Percentiles rank a stretch among this genome's conserved stretches.
These are phyloP conservation scores for Heliocybe sulcata DNA, from an alignment of 1,284 basidiomycete genomes.

Conservation along the genomic window DNA sequence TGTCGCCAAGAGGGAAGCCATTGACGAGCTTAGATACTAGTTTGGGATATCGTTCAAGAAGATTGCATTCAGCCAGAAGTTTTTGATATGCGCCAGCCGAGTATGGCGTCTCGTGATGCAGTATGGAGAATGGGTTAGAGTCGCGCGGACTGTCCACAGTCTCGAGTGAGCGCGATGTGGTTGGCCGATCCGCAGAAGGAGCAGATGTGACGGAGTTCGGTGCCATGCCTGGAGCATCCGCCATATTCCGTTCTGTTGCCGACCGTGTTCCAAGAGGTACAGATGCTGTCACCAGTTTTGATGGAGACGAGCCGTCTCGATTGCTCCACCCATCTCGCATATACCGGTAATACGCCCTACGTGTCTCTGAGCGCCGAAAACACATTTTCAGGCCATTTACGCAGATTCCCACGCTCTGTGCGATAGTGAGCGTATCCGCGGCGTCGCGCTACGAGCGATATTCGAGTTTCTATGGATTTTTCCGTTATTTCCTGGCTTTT, in stretches of 20 bases:
- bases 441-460: too few relatives aligned
- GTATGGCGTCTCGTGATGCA: not conserved
- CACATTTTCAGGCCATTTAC: too few relatives aligned
- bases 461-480: too few relatives aligned
- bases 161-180: conserved; percentile 6
- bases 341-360: too few relatives aligned
- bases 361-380: too few relatives aligned
- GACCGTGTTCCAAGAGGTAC: not conserved
- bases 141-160: conserved; percentile 1
- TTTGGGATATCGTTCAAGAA: not conserved
- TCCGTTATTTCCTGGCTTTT: too few relatives aligned
- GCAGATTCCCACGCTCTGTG: too few relatives aligned
- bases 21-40: not conserved
- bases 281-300: not conserved
- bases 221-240: not conserved
- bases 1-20: not conserved
- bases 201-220: conserved; percentile 7
- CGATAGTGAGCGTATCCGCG: too few relatives aligned
- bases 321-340: too few relatives aligned
- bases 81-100: not conserved
- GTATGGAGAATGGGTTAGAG: not conserved
- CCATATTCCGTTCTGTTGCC: not conserved
- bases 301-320: too few relatives aligned
- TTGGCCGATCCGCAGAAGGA: conserved; percentile 10
- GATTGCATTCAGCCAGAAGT: not conserved